A percentile compares a stretch with the other conserved stretches of the same genome.
Conservation (phyloP, 371 early-diverging fungal genomes). For the Circinella umbellata region DNA sequence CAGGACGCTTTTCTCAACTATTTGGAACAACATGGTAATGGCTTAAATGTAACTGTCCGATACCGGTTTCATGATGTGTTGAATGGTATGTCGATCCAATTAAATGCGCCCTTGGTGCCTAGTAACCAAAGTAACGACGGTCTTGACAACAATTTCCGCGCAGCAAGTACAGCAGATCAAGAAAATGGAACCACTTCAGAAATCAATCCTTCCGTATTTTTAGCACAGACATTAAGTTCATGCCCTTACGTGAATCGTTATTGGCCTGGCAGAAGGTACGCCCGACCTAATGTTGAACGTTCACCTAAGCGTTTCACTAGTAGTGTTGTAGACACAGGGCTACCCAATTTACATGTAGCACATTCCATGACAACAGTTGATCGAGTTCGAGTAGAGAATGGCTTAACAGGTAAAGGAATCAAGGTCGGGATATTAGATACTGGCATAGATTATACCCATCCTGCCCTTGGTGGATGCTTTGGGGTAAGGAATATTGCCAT, state of each 20-base stretch:
- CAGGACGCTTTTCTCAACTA: conserved; percentile 26
- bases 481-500: conserved; percentile 33
- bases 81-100: conserved; percentile 27
- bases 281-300: conserved; percentile 11
- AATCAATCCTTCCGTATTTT: conserved; percentile 19
- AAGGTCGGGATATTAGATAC: conserved; percentile 26
- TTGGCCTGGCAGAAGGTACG: conserved; percentile 25
- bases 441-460: conserved; percentile 70
- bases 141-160: not conserved
- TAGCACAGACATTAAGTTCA: conserved; percentile 15
- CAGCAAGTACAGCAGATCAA: not conserved
- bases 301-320: not conserved
- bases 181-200: not conserved
- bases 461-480: conserved; percentile 75
- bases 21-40: conserved; percentile 10
- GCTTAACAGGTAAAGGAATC: conserved; percentile 20
- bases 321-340: conserved; percentile 5
- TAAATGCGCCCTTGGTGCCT: conserved; percentile 6
- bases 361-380: conserved; percentile 25
- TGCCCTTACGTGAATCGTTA: conserved; percentile 23
- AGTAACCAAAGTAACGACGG: conserved; percentile 19
- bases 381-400: not conserved
- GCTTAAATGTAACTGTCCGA: conserved; percentile 22
- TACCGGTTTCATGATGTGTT: conserved; percentile 22
- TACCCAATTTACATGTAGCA: conserved; percentile 20